Base-by-base conservation (phyloP, 176 grass and related monocot genomes). In the Bromus sterilis region DNA sequence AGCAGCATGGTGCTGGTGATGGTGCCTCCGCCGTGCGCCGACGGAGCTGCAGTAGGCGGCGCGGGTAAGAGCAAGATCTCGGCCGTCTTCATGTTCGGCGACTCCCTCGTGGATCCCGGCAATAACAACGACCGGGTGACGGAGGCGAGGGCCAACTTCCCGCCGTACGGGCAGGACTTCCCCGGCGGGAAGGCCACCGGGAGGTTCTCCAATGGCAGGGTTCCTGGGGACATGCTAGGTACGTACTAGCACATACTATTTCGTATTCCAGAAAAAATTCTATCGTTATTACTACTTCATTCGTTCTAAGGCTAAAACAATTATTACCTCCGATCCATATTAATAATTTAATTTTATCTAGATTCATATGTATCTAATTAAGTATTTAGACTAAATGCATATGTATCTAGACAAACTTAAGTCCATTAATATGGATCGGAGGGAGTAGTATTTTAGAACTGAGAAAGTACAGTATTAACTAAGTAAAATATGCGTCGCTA, bases 91-190 rank as follows among this genome's bases (percentile, higher is more conserved):
- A 12, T 89, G 4, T 89, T 89, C 63, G 87, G 87, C 33, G 82
- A 89, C 77, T 89, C 87, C 0, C 44, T 89, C 32, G 87, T 89
- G 20, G 87, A 89, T 29, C 87, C 87, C 1, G 87, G 87, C 20
- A 89, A 89, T 55, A 89, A 85, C 87, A 89, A 89, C 77, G 6
- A 76, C 33, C 29, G 63, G 13, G 0, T 85, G 12, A 89, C 87
- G 25, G 82, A 75, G 77, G 87, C 82, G 2, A 89, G 18, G 82
- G 87, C 82, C 13, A 60, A 89, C 82, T 89, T 89, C 82, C 87
- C 87, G 41, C 87, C 87, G 0, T 89, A 89, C 51, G 87, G 87
- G 2, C 78, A 85, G 82, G 87, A 89, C 63, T 89, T 85, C 53
- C 82, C 87, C 26, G 87, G 87, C 71, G 31, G 82, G 5, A 7